phyloP scores from a whole-genome alignment of 306 rosid species.

The Vigna hirtella region DNA sequence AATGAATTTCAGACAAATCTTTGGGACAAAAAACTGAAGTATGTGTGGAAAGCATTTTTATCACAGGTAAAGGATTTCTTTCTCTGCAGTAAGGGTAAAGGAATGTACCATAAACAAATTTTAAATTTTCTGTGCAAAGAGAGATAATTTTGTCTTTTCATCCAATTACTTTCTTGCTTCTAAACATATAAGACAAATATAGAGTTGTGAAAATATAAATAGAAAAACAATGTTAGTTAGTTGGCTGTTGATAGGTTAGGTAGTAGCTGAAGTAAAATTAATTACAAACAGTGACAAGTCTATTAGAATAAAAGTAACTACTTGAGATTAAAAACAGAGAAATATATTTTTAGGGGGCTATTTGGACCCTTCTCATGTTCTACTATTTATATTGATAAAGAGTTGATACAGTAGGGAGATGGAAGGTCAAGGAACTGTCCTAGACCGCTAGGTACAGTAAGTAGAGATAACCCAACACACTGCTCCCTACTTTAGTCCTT shows the following conservation, averaged over 20 bases:
- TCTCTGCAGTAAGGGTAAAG: conserved; percentile 16
- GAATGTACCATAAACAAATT: conserved; percentile 12
- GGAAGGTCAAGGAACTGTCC: too few species aligned
- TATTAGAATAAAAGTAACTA: conserved; percentile 35
- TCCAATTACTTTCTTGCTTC: conserved; percentile 30
- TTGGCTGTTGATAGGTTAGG: background rate
- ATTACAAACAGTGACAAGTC: conserved; percentile 5
- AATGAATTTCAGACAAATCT: conserved; percentile 24
- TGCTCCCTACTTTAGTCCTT: too few species aligned
- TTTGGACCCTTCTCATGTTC: too few species aligned
- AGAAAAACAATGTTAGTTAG: background rate
- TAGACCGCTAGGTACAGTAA: too few species aligned
- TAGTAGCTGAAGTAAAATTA: conserved; percentile 27
- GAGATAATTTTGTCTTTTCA: conserved; percentile 27
- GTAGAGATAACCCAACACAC: too few species aligned
- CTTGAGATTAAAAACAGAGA: too few species aligned
- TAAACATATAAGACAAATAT: background rate
- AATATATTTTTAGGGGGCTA: too few species aligned
- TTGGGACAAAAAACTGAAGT: conserved; percentile 31
- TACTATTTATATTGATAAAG: too few species aligned
- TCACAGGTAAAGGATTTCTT: conserved; percentile 32
- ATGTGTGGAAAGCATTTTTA: conserved; percentile 22
- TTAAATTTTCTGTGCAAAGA: conserved; percentile 10
- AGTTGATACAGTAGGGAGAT: too few species aligned
- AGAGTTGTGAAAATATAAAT: background rate